Base-by-base conservation (phyloP, 305 asterid genomes). In the Withania somnifera region DNA sequence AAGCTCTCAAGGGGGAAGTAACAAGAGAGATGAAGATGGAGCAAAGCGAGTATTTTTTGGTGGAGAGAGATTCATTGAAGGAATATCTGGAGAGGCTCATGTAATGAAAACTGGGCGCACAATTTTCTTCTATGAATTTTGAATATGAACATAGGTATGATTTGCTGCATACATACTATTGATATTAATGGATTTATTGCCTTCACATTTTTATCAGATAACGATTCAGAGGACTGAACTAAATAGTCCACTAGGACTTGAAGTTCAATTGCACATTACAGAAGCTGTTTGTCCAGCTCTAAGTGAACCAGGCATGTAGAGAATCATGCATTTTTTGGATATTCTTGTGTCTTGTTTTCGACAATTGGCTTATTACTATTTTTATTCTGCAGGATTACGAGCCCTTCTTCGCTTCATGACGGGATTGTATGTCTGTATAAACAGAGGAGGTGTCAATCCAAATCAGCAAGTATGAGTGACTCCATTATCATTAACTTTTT, bases 371-470 rank as follows among this genome's bases (percentile, higher is more conserved):
- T 42, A 83, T 69, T 82, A 83, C 36, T 82, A 81, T 60, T 54
- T 36, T 81, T 38, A 32, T 66, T 63, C 73, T 80, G 64, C 93
- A 96, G 99, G 99, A 82, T 81, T 97, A 82, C 92, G 98, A 77
- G 99, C 99, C 87, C 97, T 97, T 90, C 98, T 97, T 77, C 98
- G 98, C 79, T 97, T 97, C 92, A 91, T 97, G 85, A 91, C 98
- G 50, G 99, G 97, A 86, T 82, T 97, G 71, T 90, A 92, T 87
- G 95, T 88, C 86, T 97, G 98, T 92, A 87, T 97, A 85, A 97
- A 95, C 87, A 91, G 99, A 90, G 99, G 97, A 82, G 99, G 91
- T 77, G 91, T 95, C 86, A 91, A 91, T 90, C 97, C 98, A 83
- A 90, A 86, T 86, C 95, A 91, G 86, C 89, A 89, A 84, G 99